phyloP scores from a whole-genome alignment of 78 protist genomes.

The Cavenderia fasciculata region DNA sequence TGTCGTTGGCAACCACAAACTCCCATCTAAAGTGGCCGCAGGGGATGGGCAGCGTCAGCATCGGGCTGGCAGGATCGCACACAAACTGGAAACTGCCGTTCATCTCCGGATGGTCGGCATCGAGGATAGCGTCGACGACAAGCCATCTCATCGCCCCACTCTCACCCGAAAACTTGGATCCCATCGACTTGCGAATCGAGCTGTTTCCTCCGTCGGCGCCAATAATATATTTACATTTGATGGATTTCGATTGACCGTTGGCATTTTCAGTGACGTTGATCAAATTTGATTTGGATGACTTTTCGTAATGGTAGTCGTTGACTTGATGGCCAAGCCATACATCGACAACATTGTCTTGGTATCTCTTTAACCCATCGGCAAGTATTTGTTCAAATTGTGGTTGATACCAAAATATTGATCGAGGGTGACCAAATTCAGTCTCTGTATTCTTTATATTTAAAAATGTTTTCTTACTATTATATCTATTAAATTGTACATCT shows the following conservation, averaged over 20 bases:
- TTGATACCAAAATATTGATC: constrained; percentile 66
- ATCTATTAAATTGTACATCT: constrained; percentile 30
- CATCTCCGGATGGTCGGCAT: constrained; percentile 29
- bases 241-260: background rate
- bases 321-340: background rate
- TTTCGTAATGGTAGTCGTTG: background rate
- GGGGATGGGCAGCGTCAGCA: constrained; percentile 15
- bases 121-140: constrained; percentile 2
- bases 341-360: background rate
- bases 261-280: too few relatives aligned
- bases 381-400: constrained; percentile 32
- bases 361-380: constrained; percentile 23
- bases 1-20: background rate
- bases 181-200: constrained; percentile 1
- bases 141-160: constrained; percentile 20
- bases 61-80: constrained; percentile 29
- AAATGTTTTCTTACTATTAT: background rate
- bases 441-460: background rate
- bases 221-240: background rate
- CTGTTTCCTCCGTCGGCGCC: constrained; percentile 63
- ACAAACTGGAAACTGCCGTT: constrained; percentile 27
- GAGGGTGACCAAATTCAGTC: constrained; percentile 25
- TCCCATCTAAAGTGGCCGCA: constrained; percentile 16
- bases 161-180: background rate
- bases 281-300: background rate